phyloP scores from a whole-genome alignment of 202 grass and related monocot genomes.

The Setaria italica region DNA sequence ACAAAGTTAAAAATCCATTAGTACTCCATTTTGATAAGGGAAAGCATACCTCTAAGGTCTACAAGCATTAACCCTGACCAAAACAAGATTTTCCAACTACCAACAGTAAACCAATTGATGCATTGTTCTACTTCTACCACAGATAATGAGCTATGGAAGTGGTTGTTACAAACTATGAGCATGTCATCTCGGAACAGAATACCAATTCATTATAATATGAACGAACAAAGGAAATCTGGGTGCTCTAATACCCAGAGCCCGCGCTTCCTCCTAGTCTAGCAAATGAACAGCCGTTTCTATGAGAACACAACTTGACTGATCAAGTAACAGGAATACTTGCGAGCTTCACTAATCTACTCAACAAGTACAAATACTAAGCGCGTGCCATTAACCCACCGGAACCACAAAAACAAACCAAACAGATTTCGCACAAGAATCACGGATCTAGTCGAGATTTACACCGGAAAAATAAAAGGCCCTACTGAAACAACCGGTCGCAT shows the following conservation, averaged over 20 bases:
- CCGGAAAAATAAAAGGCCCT: not conserved
- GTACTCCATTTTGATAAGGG: not conserved
- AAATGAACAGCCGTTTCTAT: not conserved
- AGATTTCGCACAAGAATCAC: not conserved
- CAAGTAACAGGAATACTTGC: not conserved
- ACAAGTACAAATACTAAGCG: not conserved
- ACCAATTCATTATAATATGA: not conserved
- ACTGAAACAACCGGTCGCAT: not conserved
- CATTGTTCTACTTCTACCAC: not conserved
- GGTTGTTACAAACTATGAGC: not conserved
- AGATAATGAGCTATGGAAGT: not conserved
- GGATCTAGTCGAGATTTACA: constrained; percentile 31
- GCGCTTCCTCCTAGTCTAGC: not conserved
- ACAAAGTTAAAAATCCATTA: not conserved
- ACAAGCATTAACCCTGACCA: not conserved
- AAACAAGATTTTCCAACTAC: not conserved
- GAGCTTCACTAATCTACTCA: not conserved
- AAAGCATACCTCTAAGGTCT: not conserved
- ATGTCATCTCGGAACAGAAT: not conserved
- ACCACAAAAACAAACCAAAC: not conserved
- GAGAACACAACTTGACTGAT: not conserved
- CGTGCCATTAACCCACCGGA: not conserved
- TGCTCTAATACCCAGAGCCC: not conserved
- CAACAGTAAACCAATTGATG: not conserved
- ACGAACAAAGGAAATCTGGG: not conserved